phyloP scores from a whole-genome alignment of 768 basidiomycete species.

The Amyloporia xantha region DNA sequence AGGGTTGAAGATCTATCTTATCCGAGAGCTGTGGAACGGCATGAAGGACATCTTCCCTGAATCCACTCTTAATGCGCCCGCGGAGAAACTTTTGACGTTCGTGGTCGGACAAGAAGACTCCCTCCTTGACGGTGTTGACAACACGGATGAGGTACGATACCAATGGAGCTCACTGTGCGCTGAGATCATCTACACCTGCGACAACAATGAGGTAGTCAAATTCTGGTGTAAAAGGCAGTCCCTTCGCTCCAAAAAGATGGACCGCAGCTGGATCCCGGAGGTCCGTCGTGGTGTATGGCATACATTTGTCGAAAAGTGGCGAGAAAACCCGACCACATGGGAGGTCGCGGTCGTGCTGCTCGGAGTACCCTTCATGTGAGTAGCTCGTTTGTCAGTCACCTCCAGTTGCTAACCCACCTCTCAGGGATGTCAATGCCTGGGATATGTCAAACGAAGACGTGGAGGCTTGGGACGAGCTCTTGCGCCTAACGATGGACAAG shows the following conservation, averaged over 20 bases:
- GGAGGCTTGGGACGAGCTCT: slow-evolving; percentile 51
- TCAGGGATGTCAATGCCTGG: slow-evolving; percentile 33
- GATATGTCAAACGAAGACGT: slow-evolving; percentile 49
- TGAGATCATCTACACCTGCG: slow-evolving; percentile 44
- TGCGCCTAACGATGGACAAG: slow-evolving; percentile 43
- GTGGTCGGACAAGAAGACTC: slow-evolving; percentile 43
- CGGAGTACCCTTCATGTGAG: slow-evolving; percentile 58
- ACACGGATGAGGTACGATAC: slow-evolving; percentile 37
- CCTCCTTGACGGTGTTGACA: slow-evolving; percentile 37
- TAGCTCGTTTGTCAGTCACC: slow-evolving; percentile 14
- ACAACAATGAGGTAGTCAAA: slow-evolving; percentile 36
- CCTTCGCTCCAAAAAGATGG: slow-evolving; percentile 8
- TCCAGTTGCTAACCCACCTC: neutral
- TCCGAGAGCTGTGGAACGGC: slow-evolving; percentile 52
- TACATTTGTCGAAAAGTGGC: slow-evolving; percentile 51
- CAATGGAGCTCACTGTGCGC: slow-evolving; percentile 59
- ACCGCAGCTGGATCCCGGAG: slow-evolving; percentile 30
- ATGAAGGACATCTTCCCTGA: slow-evolving; percentile 38
- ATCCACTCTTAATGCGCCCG: slow-evolving; percentile 35
- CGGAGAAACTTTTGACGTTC: slow-evolving; percentile 39
- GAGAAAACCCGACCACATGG: slow-evolving; percentile 39
- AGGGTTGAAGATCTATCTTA: slow-evolving; percentile 50
- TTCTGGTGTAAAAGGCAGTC: slow-evolving; percentile 34
- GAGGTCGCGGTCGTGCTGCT: slow-evolving; percentile 48
- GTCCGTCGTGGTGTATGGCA: slow-evolving; percentile 52